Evolutionary conservation across 2,329 filamentous ascomycete species (phyloP).

Genomic region (Penicillium rolfsii): DNA sequence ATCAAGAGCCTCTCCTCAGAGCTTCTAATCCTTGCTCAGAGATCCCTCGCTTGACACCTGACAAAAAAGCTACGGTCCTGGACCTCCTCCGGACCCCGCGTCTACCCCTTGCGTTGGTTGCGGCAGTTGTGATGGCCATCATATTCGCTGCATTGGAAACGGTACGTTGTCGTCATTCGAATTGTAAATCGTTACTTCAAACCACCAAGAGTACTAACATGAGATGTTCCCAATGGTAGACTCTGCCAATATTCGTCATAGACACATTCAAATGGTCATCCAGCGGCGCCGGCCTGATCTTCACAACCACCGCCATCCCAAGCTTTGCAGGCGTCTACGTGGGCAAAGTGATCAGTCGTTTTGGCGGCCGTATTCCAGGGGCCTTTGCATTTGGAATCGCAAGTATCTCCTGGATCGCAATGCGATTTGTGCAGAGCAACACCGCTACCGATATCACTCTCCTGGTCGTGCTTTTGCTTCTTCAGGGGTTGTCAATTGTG

Average conservation of each 20-base stretch:
- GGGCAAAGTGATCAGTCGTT: constrained; percentile 42
- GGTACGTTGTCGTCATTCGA: constrained; percentile 21
- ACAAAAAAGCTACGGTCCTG: constrained; percentile 22
- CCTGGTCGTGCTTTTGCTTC: constrained; percentile 62
- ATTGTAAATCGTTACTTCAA: no score
- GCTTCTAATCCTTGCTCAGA: constrained; percentile 26
- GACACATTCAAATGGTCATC: constrained; percentile 60
- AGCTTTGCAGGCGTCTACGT: constrained; percentile 20
- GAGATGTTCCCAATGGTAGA: constrained; percentile 28
- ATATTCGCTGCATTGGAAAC: constrained; percentile 59
- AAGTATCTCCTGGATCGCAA: constrained; percentile 62
- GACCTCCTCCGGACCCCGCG: constrained; percentile 39
- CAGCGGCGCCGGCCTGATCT: constrained; percentile 60
- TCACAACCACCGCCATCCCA: constrained; percentile 48
- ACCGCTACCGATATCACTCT: constrained; percentile 64
- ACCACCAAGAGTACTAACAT: not conserved
- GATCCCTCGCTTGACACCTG: constrained; percentile 32
- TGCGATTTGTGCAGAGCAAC: constrained; percentile 64
- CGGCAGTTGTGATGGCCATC: constrained; percentile 53
- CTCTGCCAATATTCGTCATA: constrained; percentile 61
- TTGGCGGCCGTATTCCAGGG: constrained; percentile 65
- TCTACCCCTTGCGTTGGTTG: constrained; percentile 50
- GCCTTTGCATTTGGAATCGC: constrained; percentile 57
- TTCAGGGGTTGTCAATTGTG: constrained; percentile 61
- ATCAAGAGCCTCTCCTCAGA: constrained; percentile 14